These are phyloP conservation scores for Cryoendolithus antarcticus DNA, from an alignment of 2,329 filamentous ascomycete species.

Conservation along the genomic window DNA sequence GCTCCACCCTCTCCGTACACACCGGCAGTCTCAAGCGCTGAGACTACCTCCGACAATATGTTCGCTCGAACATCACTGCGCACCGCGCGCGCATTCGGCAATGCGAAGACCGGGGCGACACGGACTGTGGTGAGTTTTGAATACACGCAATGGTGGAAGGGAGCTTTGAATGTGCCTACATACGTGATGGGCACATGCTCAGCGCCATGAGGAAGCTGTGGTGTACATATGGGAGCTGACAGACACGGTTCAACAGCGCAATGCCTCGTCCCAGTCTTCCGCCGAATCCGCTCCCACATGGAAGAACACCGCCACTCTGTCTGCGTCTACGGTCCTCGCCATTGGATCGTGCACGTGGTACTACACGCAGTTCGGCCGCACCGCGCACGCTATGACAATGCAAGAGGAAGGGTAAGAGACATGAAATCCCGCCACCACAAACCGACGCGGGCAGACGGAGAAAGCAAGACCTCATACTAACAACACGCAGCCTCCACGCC, in stretches of 20 bases:
- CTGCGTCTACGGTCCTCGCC: conserved; percentile 74
- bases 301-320: conserved; percentile 75
- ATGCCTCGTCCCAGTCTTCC: conserved; percentile 59
- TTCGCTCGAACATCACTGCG: conserved; percentile 86
- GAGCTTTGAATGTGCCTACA: conserved; percentile 1
- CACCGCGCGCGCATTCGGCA: conserved; percentile 73
- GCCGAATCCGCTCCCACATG: conserved; percentile 60
- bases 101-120: conserved; percentile 52
- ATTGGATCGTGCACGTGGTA: conserved; percentile 91
- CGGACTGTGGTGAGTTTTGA: conserved; percentile 33
- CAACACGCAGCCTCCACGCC: conserved; percentile 62
- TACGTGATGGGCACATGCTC: background rate
- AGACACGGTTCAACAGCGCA: conserved; percentile 29
- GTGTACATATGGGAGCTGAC: conserved; percentile 12
- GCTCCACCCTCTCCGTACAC: conserved; percentile 3
- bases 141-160: background rate
- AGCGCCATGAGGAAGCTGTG: background rate
- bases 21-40: conserved; percentile 21
- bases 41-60: conserved; percentile 51
- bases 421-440: too few species aligned
- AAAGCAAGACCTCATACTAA: background rate
- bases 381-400: conserved; percentile 78
- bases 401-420: conserved; percentile 91
- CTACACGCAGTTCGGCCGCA: conserved; percentile 87
- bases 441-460: too few species aligned